A percentile compares a stretch with the other conserved stretches of the same genome.
phyloP scores from a whole-genome alignment of 441 rosid genomes.

The Erysimum cheiri region DNA sequence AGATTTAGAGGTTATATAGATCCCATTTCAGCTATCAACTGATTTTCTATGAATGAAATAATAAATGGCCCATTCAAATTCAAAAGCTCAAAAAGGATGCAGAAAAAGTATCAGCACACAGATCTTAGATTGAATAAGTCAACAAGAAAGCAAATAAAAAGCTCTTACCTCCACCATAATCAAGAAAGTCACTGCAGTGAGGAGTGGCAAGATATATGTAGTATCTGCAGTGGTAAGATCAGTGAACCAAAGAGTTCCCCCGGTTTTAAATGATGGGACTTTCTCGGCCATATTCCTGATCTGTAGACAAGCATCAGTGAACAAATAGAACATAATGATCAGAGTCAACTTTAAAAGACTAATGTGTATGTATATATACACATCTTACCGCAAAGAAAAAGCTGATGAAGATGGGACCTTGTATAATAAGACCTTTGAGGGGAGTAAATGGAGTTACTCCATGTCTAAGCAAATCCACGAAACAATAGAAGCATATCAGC shows the following conservation, averaged over 20 bases:
- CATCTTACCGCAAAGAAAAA: conserved; percentile 59
- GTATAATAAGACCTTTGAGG: conserved; percentile 58
- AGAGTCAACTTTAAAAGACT: conserved; percentile 20
- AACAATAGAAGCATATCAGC: conserved; percentile 30
- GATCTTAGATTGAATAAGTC: background rate
- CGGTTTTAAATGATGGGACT: conserved; percentile 61
- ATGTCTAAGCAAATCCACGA: conserved; percentile 42
- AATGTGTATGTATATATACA: background rate
- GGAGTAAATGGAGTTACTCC: conserved; percentile 58
- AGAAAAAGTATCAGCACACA: conserved; percentile 1
- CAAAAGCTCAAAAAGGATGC: background rate
- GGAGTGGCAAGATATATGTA: conserved; percentile 54
- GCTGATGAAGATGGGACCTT: conserved; percentile 61
- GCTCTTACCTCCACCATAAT: conserved; percentile 56
- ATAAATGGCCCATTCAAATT: background rate
- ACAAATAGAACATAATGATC: conserved; percentile 20
- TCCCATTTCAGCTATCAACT: conserved; percentile 17
- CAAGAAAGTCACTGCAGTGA: conserved; percentile 55
- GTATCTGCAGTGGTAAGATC: conserved; percentile 60
- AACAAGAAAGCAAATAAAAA: conserved; percentile 6
- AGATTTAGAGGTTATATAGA: conserved; percentile 14
- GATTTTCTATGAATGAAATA: background rate
- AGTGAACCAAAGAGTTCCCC: conserved; percentile 61
- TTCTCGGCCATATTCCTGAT: conserved; percentile 61
- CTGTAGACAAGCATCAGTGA: conserved; percentile 36